phyloP scores from a whole-genome alignment of 371 early-diverging fungal genomes.

The Gilbertella persicaria region DNA sequence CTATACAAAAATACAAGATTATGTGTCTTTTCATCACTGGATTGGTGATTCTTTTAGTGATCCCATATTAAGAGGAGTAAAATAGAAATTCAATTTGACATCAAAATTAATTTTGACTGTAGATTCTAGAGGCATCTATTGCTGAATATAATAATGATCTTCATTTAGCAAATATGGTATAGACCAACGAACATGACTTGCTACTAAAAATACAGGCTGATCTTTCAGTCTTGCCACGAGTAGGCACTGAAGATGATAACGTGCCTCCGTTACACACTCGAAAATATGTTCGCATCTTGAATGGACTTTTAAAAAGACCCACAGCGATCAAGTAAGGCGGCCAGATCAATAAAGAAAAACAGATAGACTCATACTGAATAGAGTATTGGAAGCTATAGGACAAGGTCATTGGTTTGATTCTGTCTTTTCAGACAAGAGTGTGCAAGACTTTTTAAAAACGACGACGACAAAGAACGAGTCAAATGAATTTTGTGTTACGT shows the following conservation, averaged over 20 bases:
- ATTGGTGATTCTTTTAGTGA: constrained; percentile 63
- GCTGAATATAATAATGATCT: constrained; percentile 74
- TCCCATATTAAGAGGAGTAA: constrained; percentile 61
- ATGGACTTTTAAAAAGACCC: constrained; percentile 55
- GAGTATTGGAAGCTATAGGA: constrained; percentile 58
- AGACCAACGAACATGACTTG: not conserved
- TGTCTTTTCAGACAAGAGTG: constrained; percentile 49
- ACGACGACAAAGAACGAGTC: constrained; percentile 7
- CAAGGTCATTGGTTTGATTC: constrained; percentile 71
- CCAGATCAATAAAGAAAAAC: too few species aligned
- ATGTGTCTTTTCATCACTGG: constrained; percentile 65
- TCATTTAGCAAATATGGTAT: constrained; percentile 64
- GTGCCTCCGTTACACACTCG: constrained; percentile 72
- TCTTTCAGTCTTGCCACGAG: constrained; percentile 59
- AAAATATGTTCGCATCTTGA: constrained; percentile 60
- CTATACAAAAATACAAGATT: constrained; percentile 70
- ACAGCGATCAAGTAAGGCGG: constrained; percentile 32
- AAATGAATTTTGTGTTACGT: constrained; percentile 54
- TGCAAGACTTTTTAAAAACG: constrained; percentile 49
- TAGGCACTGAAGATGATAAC: constrained; percentile 68
- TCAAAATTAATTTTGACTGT: not conserved
- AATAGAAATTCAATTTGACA: not conserved
- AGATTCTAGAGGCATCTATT: constrained; percentile 70
- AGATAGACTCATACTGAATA: too few species aligned
- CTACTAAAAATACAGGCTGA: constrained; percentile 33